A percentile compares a stretch with the other conserved stretches of the same genome.
phyloP scores from a whole-genome alignment of 257 asterid species.

The Verbascum thapsus region DNA sequence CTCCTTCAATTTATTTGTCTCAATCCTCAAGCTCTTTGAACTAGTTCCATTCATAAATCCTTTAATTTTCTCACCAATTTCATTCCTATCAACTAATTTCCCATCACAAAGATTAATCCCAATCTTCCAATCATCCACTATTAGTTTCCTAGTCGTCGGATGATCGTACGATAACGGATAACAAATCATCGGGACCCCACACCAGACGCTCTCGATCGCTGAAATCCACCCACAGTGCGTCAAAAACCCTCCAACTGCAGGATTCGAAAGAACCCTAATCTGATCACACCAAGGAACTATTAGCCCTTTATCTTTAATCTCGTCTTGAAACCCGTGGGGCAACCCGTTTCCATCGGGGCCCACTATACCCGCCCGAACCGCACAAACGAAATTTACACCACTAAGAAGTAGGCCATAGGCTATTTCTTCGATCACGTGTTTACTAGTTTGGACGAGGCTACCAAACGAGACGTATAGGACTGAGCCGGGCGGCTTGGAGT shows the following conservation, averaged over 20 bases:
- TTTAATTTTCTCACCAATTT: slow-evolving; percentile 40
- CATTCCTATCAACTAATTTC: slow-evolving; percentile 25
- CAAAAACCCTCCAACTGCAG: slow-evolving; percentile 44
- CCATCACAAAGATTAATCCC: slow-evolving; percentile 54
- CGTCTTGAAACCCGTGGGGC: slow-evolving; percentile 31
- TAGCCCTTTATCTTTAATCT: slow-evolving; percentile 37
- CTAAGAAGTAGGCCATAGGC: slow-evolving; percentile 56
- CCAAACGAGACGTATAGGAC: slow-evolving; percentile 67
- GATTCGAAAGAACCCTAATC: slow-evolving; percentile 31
- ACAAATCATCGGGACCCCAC: slow-evolving; percentile 52
- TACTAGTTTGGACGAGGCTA: slow-evolving; percentile 39
- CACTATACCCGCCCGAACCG: slow-evolving; percentile 42
- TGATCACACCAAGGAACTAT: slow-evolving; percentile 50
- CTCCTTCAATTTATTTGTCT: slow-evolving; percentile 16
- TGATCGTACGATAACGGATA: slow-evolving; percentile 44
- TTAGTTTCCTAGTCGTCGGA: slow-evolving; percentile 40
- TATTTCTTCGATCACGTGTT: slow-evolving; percentile 41
- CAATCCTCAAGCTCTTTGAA: slow-evolving; percentile 24
- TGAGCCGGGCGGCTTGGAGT: slow-evolving; percentile 48
- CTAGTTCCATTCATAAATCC: slow-evolving; percentile 31
- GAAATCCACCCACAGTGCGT: slow-evolving; percentile 63
- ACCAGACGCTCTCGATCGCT: slow-evolving; percentile 49
- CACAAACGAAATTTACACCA: slow-evolving; percentile 68
- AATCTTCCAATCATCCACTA: slow-evolving; percentile 54
- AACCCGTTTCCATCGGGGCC: slow-evolving; percentile 20